phyloP scores from a whole-genome alignment of 768 basidiomycete species.

The Sarcomyxa edulis region DNA sequence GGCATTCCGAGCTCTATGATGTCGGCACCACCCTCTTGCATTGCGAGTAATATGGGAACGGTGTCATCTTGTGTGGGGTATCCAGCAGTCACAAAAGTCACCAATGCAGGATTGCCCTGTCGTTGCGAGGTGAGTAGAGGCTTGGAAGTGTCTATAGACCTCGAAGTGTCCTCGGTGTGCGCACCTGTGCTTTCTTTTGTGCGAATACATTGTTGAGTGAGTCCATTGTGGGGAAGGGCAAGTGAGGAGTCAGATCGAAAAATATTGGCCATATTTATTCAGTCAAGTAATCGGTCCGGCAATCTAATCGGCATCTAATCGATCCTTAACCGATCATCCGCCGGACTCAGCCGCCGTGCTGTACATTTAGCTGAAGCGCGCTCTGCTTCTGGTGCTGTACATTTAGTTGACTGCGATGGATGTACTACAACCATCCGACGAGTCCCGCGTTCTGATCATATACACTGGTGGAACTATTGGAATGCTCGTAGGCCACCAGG shows the following conservation, averaged over 20 bases:
- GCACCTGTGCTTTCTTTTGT: conserved; percentile 53
- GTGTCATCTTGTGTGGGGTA: conserved; percentile 79
- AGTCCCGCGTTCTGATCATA: conserved; percentile 79
- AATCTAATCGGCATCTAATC: not conserved
- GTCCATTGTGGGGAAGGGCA: conserved; percentile 46
- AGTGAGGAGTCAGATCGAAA: conserved; percentile 10
- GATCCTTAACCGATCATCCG: conserved; percentile 5
- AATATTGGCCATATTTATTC: too few relatives aligned
- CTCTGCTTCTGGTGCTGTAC: too few relatives aligned
- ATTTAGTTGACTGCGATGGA: too few relatives aligned
- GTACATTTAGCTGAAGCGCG: too few relatives aligned
- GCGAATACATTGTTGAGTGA: conserved; percentile 66
- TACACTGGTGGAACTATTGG: conserved; percentile 92
- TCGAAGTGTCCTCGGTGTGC: conserved; percentile 1
- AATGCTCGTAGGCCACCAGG: conserved; percentile 73
- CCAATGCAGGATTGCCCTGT: conserved; percentile 57
- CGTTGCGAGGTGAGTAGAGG: not conserved
- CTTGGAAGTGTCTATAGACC: too few relatives aligned
- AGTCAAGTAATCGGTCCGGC: conserved; percentile 5
- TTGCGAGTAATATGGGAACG: conserved; percentile 81
- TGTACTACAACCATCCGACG: conserved; percentile 44
- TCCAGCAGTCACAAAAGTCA: conserved; percentile 94
- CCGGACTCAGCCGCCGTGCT: too few relatives aligned
- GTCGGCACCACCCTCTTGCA: conserved; percentile 92
- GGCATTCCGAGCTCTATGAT: conserved; percentile 94